Evolutionary conservation across 805 yeast genomes (phyloP).

Genomic region (Wickerhamiella azyma): DNA sequence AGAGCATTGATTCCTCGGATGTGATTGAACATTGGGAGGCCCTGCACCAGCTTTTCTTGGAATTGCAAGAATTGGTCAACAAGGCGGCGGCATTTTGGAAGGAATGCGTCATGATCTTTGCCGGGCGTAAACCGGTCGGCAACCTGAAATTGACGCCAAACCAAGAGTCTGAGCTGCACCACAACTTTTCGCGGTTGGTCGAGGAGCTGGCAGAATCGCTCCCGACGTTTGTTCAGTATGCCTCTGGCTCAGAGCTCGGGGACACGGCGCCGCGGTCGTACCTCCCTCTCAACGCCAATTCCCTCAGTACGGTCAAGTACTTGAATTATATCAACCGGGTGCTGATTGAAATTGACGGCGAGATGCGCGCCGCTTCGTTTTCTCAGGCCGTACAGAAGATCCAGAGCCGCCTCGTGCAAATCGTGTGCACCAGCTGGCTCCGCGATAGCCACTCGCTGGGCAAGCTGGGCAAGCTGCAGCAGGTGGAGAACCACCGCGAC

Average conservation of each 20-base stretch:
- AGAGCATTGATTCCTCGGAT: constrained; percentile 6
- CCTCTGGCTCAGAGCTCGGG: constrained; percentile 2
- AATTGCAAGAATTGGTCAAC: constrained; percentile 11
- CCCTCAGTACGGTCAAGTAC: constrained; percentile 43
- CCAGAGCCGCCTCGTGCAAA: constrained; percentile 33
- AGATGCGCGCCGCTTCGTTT: constrained; percentile 22
- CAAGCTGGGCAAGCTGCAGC: constrained; percentile 30
- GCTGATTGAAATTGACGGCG: constrained; percentile 31
- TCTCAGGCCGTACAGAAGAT: constrained; percentile 15
- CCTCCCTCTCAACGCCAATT: constrained; percentile 51
- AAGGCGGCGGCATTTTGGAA: constrained; percentile 17
- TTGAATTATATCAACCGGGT: constrained; percentile 34
- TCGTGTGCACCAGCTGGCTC: constrained; percentile 38
- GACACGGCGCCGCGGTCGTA: constrained; percentile 21
- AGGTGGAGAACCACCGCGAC: constrained; percentile 26
- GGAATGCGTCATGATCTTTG: constrained; percentile 15
- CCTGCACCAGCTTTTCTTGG: constrained; percentile 9
- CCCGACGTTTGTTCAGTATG: constrained; percentile 4
- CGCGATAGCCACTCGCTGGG: constrained; percentile 33
- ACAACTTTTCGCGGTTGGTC: not conserved
- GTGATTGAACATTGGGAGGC: constrained; percentile 15
- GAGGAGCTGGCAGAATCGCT: constrained; percentile 10
- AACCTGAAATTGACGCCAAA: constrained; percentile 3
- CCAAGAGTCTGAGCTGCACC: constrained; percentile 9
- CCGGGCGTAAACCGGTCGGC: constrained; percentile 6